phyloP scores from a whole-genome alignment of 1,284 basidiomycete genomes.

The Ceratobasidium sp. region DNA sequence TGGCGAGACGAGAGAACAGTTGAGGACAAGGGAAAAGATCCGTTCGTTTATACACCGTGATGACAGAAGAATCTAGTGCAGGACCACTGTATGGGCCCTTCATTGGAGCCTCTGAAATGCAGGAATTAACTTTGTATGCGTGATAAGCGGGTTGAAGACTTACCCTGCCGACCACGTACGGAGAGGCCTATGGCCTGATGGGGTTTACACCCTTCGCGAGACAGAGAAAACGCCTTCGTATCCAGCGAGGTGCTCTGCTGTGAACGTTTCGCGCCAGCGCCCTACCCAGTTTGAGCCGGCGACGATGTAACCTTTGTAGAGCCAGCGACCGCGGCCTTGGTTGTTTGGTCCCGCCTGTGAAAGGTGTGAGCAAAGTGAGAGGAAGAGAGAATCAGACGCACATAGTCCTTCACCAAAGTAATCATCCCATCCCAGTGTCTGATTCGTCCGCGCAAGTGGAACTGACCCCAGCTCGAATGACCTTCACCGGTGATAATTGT shows the following conservation, averaged over 20 bases:
- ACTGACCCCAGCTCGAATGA: slow-evolving; percentile 59
- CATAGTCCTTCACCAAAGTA: slow-evolving; percentile 58
- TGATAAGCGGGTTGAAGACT: neutral
- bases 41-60: slow-evolving; percentile 27
- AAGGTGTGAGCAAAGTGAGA: neutral
- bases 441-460: slow-evolving; percentile 56
- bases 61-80: neutral
- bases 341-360: slow-evolving; percentile 46
- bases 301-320: slow-evolving; percentile 56
- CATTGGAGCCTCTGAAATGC: neutral
- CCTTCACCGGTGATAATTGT: slow-evolving; percentile 54
- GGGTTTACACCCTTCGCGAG: slow-evolving; percentile 3
- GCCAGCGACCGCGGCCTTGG: slow-evolving; percentile 57
- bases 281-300: slow-evolving; percentile 48
- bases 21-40: slow-evolving; percentile 15
- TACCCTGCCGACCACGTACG: neutral
- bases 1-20: too few relatives aligned
- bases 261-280: slow-evolving; percentile 53
- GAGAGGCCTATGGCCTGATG: neutral
- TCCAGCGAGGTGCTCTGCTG: slow-evolving; percentile 49
- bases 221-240: slow-evolving; percentile 47
- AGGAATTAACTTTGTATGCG: neutral
- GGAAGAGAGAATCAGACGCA: slow-evolving; percentile 43
- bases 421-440: slow-evolving; percentile 59
- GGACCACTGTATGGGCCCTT: neutral